Percentiles rank a stretch among this genome's conserved stretches.
These are phyloP conservation scores for Suillus spraguei DNA, from an alignment of 768 basidiomycete species.

Conservation along the genomic window DNA sequence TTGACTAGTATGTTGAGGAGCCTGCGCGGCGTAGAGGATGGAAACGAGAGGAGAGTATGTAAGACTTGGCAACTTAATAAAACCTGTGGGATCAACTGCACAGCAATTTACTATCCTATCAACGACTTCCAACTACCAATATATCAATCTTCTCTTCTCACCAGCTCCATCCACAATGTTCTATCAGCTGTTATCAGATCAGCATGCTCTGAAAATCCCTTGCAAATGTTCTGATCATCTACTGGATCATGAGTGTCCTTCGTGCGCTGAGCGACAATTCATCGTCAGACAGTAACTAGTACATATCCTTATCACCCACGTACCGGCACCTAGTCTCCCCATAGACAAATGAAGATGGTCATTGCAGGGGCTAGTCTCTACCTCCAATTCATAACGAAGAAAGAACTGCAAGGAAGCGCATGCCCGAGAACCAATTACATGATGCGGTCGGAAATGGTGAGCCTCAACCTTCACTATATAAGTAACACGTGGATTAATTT, in stretches of 20 bases:
- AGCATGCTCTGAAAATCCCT: neutral
- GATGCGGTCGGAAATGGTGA: slow-evolving; percentile 1
- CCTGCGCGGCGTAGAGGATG: slow-evolving; percentile 6
- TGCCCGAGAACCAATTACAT: neutral
- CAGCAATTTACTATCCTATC: neutral
- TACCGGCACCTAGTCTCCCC: neutral
- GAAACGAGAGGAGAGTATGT: neutral
- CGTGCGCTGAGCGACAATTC: neutral
- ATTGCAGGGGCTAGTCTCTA: neutral
- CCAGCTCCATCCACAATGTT: neutral
- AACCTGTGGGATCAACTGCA: neutral
- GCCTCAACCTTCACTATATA: no score
- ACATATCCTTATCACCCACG: neutral
- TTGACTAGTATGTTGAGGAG: neutral
- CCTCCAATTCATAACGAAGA: neutral
- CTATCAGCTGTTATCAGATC: neutral
- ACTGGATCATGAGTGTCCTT: neutral
- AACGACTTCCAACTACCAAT: neutral
- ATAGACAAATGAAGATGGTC: neutral
- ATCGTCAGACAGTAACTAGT: neutral
- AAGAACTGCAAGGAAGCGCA: neutral
- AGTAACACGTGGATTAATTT: neutral
- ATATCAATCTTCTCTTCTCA: neutral
- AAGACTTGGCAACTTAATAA: neutral
- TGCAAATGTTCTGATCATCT: neutral